phyloP scores from a whole-genome alignment of 495 filamentous ascomycete species.

The Xylaria telfairii region DNA sequence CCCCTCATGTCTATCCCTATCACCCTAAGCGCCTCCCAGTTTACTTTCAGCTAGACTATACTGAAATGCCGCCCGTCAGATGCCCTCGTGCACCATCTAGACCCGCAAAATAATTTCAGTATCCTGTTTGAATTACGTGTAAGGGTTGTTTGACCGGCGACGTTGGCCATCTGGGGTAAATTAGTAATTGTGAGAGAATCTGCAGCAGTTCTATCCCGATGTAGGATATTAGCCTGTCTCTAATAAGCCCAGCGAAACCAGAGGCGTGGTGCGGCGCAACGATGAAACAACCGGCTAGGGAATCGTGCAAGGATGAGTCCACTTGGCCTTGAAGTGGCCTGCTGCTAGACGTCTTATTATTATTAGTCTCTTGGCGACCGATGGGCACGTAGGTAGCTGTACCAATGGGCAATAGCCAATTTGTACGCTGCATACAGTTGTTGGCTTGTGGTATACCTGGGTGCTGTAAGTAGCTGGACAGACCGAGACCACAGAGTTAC shows the following conservation, averaged over 20 bases:
- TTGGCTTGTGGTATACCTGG: background rate
- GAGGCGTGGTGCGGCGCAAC: slow-evolving; percentile 24
- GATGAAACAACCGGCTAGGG: slow-evolving; percentile 27
- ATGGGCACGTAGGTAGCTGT: background rate
- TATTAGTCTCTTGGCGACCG: slow-evolving; percentile 18
- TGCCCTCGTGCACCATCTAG: slow-evolving; percentile 5
- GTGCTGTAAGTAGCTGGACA: background rate
- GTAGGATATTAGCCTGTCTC: slow-evolving; percentile 3
- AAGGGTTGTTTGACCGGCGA: background rate
- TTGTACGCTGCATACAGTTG: background rate
- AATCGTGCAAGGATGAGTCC: slow-evolving; percentile 15
- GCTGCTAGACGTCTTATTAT: slow-evolving; percentile 14
- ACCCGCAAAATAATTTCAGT: slow-evolving; percentile 22
- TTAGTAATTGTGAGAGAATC: slow-evolving; percentile 20
- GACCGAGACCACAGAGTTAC: background rate
- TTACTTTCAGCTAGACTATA: background rate
- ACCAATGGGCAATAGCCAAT: background rate
- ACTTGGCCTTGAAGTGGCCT: slow-evolving; percentile 7
- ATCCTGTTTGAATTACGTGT: slow-evolving; percentile 8
- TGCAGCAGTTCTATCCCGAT: slow-evolving; percentile 9
- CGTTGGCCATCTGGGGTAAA: slow-evolving; percentile 25
- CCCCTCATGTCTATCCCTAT: background rate
- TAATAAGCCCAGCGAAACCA: slow-evolving; percentile 25
- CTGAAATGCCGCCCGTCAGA: background rate
- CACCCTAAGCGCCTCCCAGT: background rate